phyloP scores from a whole-genome alignment of 2,329 filamentous ascomycete species.

The Sordariomycetes sp. region DNA sequence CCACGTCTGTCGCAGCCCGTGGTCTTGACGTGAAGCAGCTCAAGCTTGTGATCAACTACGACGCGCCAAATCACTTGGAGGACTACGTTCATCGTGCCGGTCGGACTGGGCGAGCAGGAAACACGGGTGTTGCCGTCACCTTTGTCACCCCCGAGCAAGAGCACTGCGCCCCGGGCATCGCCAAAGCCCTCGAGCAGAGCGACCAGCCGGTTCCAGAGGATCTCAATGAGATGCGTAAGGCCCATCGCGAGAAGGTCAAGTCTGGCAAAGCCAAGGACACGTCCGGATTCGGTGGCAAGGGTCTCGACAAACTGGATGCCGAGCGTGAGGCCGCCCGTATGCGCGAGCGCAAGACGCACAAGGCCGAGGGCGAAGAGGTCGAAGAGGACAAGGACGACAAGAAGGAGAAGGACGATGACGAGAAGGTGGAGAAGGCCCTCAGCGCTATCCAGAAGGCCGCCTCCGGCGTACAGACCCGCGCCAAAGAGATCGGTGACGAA shows the following conservation, averaged over 20 bases:
- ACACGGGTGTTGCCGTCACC: constrained; percentile 89
- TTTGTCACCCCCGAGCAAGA: constrained; percentile 90
- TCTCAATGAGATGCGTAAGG: constrained; percentile 55
- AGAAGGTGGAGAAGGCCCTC: constrained; percentile 60
- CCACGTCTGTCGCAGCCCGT: constrained; percentile 90
- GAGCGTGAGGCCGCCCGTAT: constrained; percentile 81
- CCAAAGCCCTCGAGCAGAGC: constrained; percentile 87
- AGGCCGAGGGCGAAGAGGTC: constrained; percentile 77
- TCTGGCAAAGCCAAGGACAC: constrained; percentile 82
- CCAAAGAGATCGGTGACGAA: constrained; percentile 34
- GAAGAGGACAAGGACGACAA: constrained; percentile 68
- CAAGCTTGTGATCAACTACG: constrained; percentile 92
- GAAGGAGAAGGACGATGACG: constrained; percentile 58
- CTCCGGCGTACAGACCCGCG: constrained; percentile 46
- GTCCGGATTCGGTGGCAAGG: constrained; percentile 90
- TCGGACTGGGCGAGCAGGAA: constrained; percentile 87
- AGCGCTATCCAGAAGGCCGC: constrained; percentile 55
- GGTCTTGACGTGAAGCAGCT: constrained; percentile 94
- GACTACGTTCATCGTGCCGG: constrained; percentile 95
- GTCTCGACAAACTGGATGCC: constrained; percentile 82
- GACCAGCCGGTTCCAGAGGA: constrained; percentile 71
- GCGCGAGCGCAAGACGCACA: constrained; percentile 81
- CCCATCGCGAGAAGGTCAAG: constrained; percentile 85
- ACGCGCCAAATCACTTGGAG: constrained; percentile 87
- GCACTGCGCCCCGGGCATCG: constrained; percentile 78